A percentile compares a stretch with the other conserved stretches of the same genome.
Evolutionary conservation across 2,329 filamentous ascomycete species (phyloP).

Genomic region (Leptographium wingfieldii): DNA sequence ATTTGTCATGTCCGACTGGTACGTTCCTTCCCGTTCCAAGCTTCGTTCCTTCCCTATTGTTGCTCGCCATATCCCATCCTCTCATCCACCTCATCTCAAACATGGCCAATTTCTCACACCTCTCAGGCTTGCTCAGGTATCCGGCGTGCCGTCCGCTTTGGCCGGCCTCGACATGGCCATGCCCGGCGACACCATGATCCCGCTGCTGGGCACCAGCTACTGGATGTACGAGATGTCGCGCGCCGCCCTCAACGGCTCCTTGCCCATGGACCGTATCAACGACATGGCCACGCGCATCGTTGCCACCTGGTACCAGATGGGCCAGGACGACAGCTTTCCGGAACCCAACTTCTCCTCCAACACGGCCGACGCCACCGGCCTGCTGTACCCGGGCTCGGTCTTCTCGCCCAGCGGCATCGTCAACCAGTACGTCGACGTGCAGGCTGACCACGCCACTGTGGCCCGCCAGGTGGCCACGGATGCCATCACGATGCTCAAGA

Average conservation of each 20-base stretch:
- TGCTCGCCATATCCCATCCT: not conserved
- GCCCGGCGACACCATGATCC: slow-evolving; percentile 45
- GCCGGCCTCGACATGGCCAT: slow-evolving; percentile 58
- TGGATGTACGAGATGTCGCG: slow-evolving; percentile 44
- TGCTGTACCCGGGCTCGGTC: slow-evolving; percentile 43
- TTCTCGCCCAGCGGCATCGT: slow-evolving; percentile 48
- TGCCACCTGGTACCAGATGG: slow-evolving; percentile 46
- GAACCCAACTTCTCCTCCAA: slow-evolving; percentile 46
- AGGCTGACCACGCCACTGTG: slow-evolving; percentile 35
- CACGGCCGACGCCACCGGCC: slow-evolving; percentile 41
- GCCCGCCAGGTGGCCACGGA: slow-evolving; percentile 43
- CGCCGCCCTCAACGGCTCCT: slow-evolving; percentile 42
- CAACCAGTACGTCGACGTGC: slow-evolving; percentile 57
- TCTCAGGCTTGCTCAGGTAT: slow-evolving; percentile 52
- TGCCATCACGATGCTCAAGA: slow-evolving; percentile 37
- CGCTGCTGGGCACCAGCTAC: slow-evolving; percentile 37
- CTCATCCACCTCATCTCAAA: not conserved
- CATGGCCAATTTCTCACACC: not conserved
- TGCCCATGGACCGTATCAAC: slow-evolving; percentile 43
- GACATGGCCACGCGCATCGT: slow-evolving; percentile 43
- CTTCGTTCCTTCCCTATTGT: not conserved
- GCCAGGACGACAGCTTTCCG: slow-evolving; percentile 45
- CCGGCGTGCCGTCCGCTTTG: slow-evolving; percentile 59
- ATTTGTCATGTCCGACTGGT: slow-evolving; percentile 71
- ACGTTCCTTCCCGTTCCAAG: not conserved